Evolutionary conservation across 2,329 filamentous ascomycete species (phyloP).

Genomic region (Domatiomyces catenatus): DNA sequence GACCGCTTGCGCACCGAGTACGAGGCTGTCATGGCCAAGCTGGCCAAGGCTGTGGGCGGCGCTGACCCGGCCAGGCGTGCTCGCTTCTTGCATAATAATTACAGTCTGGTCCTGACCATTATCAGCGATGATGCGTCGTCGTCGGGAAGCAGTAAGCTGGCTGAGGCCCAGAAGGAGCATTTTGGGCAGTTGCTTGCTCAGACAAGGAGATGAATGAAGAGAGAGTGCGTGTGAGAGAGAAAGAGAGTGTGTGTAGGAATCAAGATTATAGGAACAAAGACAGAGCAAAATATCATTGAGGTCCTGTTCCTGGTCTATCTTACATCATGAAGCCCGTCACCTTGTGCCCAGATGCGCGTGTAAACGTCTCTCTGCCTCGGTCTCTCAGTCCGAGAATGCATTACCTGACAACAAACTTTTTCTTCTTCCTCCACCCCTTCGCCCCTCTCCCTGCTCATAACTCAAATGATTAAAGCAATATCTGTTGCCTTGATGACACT

Average conservation of each 20-base stretch:
- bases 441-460: not conserved
- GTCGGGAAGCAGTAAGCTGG: slow-evolving; percentile 32
- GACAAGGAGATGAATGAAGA: slow-evolving; percentile 3
- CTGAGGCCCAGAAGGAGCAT: slow-evolving; percentile 56
- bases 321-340: not conserved
- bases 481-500: not conserved
- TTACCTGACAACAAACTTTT: not conserved
- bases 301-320: not conserved
- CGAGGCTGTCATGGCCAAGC: slow-evolving; percentile 64
- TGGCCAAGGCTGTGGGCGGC: slow-evolving; percentile 53
- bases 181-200: slow-evolving; percentile 41
- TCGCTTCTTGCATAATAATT: slow-evolving; percentile 89
- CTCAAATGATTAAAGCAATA: not conserved
- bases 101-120: slow-evolving; percentile 84
- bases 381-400: not conserved
- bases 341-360: not conserved
- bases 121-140: slow-evolving; percentile 45
- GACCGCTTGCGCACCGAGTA: slow-evolving; percentile 63
- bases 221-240: not conserved
- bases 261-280: not conserved
- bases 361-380: not conserved
- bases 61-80: slow-evolving; percentile 65
- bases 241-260: not conserved
- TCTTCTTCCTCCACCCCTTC: not conserved
- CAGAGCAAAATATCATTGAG: not conserved